Base-by-base conservation (phyloP, 805 yeast genomes). In the Starmerella potacharoeniae region DNA sequence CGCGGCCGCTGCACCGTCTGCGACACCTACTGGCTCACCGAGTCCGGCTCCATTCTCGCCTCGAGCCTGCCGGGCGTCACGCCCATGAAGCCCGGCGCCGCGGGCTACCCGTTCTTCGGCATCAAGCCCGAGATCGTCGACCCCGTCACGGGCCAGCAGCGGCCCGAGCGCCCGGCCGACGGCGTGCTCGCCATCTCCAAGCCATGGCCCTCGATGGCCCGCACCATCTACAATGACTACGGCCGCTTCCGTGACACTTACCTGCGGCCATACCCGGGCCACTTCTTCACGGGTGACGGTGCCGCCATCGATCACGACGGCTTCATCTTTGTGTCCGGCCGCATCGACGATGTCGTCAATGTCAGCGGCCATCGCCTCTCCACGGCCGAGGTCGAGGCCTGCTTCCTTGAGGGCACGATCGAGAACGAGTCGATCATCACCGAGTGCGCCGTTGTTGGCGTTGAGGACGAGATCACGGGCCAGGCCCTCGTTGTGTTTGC, bases 21-120 rank as follows among this genome's bases (percentile, higher is more conserved):
- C 65, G 98, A 93, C 73, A 93, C 98, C 47, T 89, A 89, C 79
- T 93, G 98, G 98, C 96, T 90, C 76, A 93, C 97, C 40, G 98
- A 93, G 75, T 84, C 95, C 13, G 98, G 98, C 54, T 85, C 96
- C 37, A 97, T 91, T 68, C 77, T 93, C 70, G 84, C 93, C 70
- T 84, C 96, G 46, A 96, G 97, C 59, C 72, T 93, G 65, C 95
- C 97, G 16, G 97, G 98, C 69, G 84, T 85, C 41, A 82, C 91
- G 44, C 95, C 96, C 64, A 86, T 93, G 60, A 93, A 93, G 72
- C 97, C 98, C 29, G 98, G 98, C 62, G 84, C 96, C 51, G 97
- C 97, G 33, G 84, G 97, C 35, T 78, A 87, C 60, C 98, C 98
- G 62, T 90, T 91, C 78, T 93, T 93, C 68, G 98, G 98, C 69